Conservation (phyloP, 495 filamentous ascomycete species). For the Aspergillus affinis region DNA sequence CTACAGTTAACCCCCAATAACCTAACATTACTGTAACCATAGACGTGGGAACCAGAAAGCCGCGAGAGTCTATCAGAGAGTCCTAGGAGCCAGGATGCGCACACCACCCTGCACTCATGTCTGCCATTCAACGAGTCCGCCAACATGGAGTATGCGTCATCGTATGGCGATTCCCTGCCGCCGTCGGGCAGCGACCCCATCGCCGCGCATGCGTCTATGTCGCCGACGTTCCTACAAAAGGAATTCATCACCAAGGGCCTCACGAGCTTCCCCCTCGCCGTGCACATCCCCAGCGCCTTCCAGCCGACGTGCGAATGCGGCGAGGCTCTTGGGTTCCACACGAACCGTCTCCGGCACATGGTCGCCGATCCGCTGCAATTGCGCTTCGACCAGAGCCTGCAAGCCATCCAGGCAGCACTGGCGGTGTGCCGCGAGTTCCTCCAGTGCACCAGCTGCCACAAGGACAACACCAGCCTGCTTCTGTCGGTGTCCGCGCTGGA, state of each 20-base stretch:
- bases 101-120: constrained; percentile 8
- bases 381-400: constrained; percentile 41
- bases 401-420: constrained; percentile 35
- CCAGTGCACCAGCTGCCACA: constrained; percentile 36
- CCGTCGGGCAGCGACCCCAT: constrained; percentile 18
- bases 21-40: neutral
- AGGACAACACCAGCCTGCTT: constrained; percentile 34
- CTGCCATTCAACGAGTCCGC: constrained; percentile 15
- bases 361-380: constrained; percentile 29
- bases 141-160: constrained; percentile 13
- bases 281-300: constrained; percentile 21
- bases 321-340: constrained; percentile 34
- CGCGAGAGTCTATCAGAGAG: constrained; percentile 18
- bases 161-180: constrained; percentile 9
- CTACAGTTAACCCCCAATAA: neutral
- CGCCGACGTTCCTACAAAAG: constrained; percentile 38
- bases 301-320: constrained; percentile 37
- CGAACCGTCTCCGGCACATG: constrained; percentile 37
- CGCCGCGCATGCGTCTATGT: constrained; percentile 32
- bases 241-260: constrained; percentile 31
- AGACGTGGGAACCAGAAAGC: constrained; percentile 10
- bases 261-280: constrained; percentile 32
- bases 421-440: constrained; percentile 36
- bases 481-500: constrained; percentile 37
- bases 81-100: constrained; percentile 16